Base-by-base conservation (phyloP, 1,284 basidiomycete species). In the Limonomyces culmigenus region DNA sequence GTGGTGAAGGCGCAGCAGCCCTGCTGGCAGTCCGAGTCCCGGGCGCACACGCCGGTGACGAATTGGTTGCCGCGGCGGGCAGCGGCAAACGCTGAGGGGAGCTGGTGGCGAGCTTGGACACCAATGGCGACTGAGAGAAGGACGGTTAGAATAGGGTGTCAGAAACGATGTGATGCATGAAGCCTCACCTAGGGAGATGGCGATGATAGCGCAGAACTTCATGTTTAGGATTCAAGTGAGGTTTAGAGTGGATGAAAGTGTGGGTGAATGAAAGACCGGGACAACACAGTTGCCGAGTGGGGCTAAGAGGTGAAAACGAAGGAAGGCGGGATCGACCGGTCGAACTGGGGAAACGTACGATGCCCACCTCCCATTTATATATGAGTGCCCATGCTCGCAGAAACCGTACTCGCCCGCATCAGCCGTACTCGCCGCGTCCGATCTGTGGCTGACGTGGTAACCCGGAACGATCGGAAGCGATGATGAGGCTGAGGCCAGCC, bases 61-160 rank as follows among this genome's bases (percentile, higher is more conserved):
- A 34, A 34, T 18, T 34, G 33, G 33, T 17, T 34, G 33, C 33
- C 33, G 33, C 16, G 33, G 15, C 31, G 31, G 10, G n/a, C 31
- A 18, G 15, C 10, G 17, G 31, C 8, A 15, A 10, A 14, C 10
- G 10, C 10, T 15, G 31, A 18, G 31, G 31, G 13, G 15, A 27
- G 25, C 25, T 27, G 10, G n/a, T 27, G 25, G n/a, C 25, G 25
- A 27, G 31, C 31, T 18, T 32, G n/a, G 31, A 32, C 31, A 15
- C n/a, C 31, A 15, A 32, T 8, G 31, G 31, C 13, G n/a, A 32
- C 31, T 32, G 31, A 8, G 17, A 32, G 8, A 18, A 8, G 8
- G 15, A 14, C 25, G 25, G 31, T 32, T 15, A 32, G 17, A 11
- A 32, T 8, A 8, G 11, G 31, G 8, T 8, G 10, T 10, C n/a